Base-by-base conservation (phyloP, 495 filamentous ascomycete species). In the Neurospora sp. region DNA sequence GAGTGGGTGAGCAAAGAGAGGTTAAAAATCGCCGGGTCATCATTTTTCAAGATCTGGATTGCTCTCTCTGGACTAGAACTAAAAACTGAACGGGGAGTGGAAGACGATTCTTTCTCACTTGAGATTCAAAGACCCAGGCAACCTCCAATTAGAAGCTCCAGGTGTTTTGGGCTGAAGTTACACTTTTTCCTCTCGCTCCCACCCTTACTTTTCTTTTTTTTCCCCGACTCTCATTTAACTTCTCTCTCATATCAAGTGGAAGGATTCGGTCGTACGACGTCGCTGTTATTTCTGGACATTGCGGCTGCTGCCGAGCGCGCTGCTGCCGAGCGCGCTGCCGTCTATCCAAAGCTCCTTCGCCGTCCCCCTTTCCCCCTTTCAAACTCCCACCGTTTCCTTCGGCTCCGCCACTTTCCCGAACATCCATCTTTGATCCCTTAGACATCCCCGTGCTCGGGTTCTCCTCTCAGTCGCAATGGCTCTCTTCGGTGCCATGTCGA, bases 401-500 rank as follows among this genome's bases (percentile, higher is more conserved):
- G 28, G 15, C 15, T 36, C 54, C 15, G 54, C 15, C 34, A 66
- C 54, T 66, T 66, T 34, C 6, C 15, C 13, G 28, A 9, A 8
- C 28, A 34, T 34, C 13, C 54, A 36, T 66, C 28, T 66, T 34
- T 28, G 3, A 28, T 34, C 15, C 28, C 11, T 34, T 19, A 8
- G 28, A 66, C 28, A 66, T 17, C 5, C 24, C 28, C 54, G 54
- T 17, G 54, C 28, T 34, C 28, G 3, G 28, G 54, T 15, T 66
- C 13, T 66, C 15, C 31, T 28, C 54, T 66, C 15, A 66, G 15
- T 66, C 28, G 15, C 54, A 66, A 66, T 66, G 54, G 28, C 54
- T 66, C 48, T 19, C 17, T 70, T 40, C n/a, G 31, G 37, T 37
- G 21, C 37, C 11, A 74, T 74, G 73, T 24, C 48, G n/a, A 76